These are phyloP conservation scores for Digitaria exilis DNA, from an alignment of 202 grass and related monocot species.

Conservation along the genomic window DNA sequence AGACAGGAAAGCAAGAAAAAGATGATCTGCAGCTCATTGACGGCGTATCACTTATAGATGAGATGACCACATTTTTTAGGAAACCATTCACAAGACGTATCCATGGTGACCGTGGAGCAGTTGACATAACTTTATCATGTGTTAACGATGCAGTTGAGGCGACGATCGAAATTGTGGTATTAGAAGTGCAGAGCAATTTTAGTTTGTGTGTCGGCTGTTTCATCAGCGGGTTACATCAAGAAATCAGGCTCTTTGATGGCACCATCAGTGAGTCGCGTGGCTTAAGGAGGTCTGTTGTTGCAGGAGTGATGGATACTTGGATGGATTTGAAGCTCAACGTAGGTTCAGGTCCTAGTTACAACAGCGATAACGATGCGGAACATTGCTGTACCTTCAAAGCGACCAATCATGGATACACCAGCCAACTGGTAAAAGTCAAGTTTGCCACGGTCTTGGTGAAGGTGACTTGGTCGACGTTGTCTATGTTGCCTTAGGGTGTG, in stretches of 20 bases:
- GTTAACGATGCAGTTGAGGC: neutral
- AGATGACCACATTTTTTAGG: neutral
- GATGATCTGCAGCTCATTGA: neutral
- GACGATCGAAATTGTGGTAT: neutral
- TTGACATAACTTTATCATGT: neutral
- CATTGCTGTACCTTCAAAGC: neutral
- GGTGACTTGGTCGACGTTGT: constrained; percentile 2
- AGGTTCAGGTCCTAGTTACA: neutral
- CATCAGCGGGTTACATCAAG: neutral
- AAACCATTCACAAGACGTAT: neutral
- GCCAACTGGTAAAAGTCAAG: neutral
- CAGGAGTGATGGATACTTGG: neutral
- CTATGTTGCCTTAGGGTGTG: neutral
- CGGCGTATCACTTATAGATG: neutral
- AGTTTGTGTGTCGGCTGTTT: neutral
- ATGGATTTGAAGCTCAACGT: neutral
- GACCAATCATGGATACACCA: neutral
- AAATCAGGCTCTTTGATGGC: neutral
- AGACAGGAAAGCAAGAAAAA: neutral
- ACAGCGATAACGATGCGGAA: neutral
- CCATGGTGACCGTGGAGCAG: neutral
- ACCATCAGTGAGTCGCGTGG: neutral
- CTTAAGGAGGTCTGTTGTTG: neutral
- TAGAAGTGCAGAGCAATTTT: neutral
- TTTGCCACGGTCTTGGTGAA: neutral